Evolutionary conservation across 768 basidiomycete genomes (phyloP), one percentile per base, ranked within the genome.

Genomic region (Naganishia antarctica): DNA sequence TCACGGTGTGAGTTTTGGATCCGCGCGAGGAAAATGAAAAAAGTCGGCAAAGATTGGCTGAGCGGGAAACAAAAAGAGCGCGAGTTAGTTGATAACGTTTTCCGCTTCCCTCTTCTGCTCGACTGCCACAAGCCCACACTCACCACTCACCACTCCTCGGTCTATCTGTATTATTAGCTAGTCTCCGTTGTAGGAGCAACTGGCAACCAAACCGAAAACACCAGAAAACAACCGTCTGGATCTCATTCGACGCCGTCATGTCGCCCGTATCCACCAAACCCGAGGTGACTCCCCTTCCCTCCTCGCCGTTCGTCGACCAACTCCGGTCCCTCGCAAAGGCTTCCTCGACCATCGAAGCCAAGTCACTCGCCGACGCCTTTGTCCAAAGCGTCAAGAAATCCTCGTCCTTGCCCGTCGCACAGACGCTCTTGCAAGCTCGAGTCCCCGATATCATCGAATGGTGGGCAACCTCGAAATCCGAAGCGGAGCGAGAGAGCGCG

Each of bases 401-500:
- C 3, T 70, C 73, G 12, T 58, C 66, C 64, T 15, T 59, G 67
- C 41, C 61, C 70, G 51, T 44, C 26, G 53, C 63, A 0, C 40
- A 58, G n/a, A 47, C 48, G n/a, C 28, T 75, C 18, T 64, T 71
- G 47, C 68, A 72, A 25, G 73, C 67, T 45, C 67, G 68, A 34
- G 65, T 77, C 25, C 67, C 73, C 41, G 69, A 70, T 43, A 70
- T 75, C 28, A 71, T 77, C 29, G 43, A 70, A 18, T 29, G 64
- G 16, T 78, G 78, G 78, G 23, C 70, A 13, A 64, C 60, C 25
- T 73, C 71, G 44, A 73, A 74, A 53, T 70, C 68, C 1, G 69
- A 63, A 8, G 70, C 74, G 57, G 76, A 77, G 65, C 68, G 76
- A n/a, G 75, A 76, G 58, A 72, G 70, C n/a, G 78, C 76, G 4